Conservation (phyloP, 1,284 basidiomycete genomes). For the Moesziomyces sp. region DNA sequence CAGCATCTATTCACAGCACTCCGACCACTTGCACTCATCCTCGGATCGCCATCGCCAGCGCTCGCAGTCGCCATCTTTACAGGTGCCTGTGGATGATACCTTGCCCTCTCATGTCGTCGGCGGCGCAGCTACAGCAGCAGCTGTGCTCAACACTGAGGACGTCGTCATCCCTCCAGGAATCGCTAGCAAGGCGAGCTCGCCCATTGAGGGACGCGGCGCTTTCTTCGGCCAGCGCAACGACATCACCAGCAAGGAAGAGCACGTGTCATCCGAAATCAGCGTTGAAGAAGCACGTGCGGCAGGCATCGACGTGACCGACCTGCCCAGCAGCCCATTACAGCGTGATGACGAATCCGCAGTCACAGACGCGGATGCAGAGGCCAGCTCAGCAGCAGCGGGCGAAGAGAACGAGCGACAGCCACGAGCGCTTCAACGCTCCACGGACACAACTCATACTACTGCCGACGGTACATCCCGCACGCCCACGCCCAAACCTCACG, state of each 20-base stretch:
- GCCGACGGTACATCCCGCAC: constrained; percentile 39
- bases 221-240: constrained; percentile 12
- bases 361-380: background rate
- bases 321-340: constrained; percentile 15
- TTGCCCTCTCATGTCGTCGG: constrained; percentile 19
- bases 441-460: constrained; percentile 1
- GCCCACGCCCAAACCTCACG: constrained; percentile 48
- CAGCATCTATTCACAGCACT: constrained; percentile 39
- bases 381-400: background rate
- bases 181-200: constrained; percentile 57
- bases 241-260: constrained; percentile 5
- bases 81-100: constrained; percentile 22
- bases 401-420: constrained; percentile 34
- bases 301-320: constrained; percentile 36
- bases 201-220: constrained; percentile 23
- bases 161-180: constrained; percentile 51
- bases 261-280: constrained; percentile 4
- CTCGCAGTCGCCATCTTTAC: constrained; percentile 42
- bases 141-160: constrained; percentile 55
- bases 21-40: constrained; percentile 16
- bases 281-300: constrained; percentile 37
- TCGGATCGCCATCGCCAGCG: constrained; percentile 17
- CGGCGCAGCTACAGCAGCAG: constrained; percentile 48
- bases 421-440: constrained; percentile 9
- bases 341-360: background rate